Evolutionary conservation across 352 stramenopile genomes (phyloP).

Genomic region (Peronospora destructor): DNA sequence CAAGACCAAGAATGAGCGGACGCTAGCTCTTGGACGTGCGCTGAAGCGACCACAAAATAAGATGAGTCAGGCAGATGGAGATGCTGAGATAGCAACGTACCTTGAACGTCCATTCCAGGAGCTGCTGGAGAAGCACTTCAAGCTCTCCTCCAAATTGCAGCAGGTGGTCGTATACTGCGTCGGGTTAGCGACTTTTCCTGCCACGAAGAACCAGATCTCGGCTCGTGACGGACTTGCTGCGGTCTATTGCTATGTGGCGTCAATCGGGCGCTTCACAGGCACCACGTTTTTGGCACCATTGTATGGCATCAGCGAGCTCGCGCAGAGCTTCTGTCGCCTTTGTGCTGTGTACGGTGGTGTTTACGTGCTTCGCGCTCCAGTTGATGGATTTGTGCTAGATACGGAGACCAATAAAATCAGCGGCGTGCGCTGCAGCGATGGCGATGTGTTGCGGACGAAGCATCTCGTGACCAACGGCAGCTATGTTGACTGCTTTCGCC

Average conservation of each 20-base stretch:
- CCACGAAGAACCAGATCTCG: slow-evolving; percentile 43
- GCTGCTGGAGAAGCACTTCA: slow-evolving; percentile 64
- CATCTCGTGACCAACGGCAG: slow-evolving; percentile 59
- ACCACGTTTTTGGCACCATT: slow-evolving; percentile 79
- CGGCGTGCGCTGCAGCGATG: slow-evolving; percentile 38
- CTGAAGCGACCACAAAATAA: slow-evolving; percentile 87
- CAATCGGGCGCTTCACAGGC: slow-evolving; percentile 79
- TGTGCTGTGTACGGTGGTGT: slow-evolving; percentile 82
- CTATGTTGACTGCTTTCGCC: slow-evolving; percentile 31
- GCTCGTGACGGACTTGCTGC: slow-evolving; percentile 40
- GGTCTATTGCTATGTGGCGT: slow-evolving; percentile 60
- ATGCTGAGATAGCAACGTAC: slow-evolving; percentile 31
- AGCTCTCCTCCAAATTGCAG: slow-evolving; percentile 69
- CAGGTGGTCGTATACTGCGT: slow-evolving; percentile 85
- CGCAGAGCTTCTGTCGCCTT: slow-evolving; percentile 84
- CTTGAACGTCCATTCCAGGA: slow-evolving; percentile 60
- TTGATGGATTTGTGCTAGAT: slow-evolving; percentile 53
- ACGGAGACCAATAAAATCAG: slow-evolving; percentile 23
- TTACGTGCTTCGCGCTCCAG: slow-evolving; percentile 70
- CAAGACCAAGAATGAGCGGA: slow-evolving; percentile 79
- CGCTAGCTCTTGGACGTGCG: slow-evolving; percentile 64
- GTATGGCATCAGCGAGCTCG: slow-evolving; percentile 82
- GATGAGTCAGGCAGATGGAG: slow-evolving; percentile 33
- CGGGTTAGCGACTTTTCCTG: slow-evolving; percentile 56
- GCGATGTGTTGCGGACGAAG: slow-evolving; percentile 35